phyloP scores from a whole-genome alignment of 179 eudicot genomes.

The Spergularia azorica region DNA sequence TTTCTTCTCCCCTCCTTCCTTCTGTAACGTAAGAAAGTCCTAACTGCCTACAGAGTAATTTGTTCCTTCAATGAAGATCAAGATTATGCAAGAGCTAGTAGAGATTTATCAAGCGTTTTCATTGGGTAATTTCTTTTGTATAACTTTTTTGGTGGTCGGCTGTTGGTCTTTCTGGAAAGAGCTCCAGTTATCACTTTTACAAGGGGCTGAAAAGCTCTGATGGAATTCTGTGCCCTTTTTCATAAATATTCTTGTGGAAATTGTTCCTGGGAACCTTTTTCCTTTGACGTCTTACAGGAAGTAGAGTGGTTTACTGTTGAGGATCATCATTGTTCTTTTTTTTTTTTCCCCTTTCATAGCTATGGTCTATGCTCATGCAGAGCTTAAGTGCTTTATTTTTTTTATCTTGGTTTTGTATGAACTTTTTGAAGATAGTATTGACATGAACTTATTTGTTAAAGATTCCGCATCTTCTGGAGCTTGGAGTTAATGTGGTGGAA shows the following conservation, averaged over 20 bases:
- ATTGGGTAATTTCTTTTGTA: not conserved
- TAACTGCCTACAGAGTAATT: not conserved
- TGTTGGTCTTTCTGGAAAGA: not conserved
- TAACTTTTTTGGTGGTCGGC: not conserved
- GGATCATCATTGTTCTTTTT: too few relatives aligned
- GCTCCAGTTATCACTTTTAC: not conserved
- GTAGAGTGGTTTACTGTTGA: too few relatives aligned
- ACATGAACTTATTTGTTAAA: constrained; percentile 32
- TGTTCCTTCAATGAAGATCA: too few relatives aligned
- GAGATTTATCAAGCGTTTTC: not conserved
- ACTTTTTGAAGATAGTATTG: not conserved
- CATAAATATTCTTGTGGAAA: not conserved
- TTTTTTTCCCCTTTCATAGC: too few relatives aligned
- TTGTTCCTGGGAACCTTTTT: too few relatives aligned
- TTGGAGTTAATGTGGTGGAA: constrained; percentile 96
- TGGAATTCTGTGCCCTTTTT: not conserved
- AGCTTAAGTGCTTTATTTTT: too few relatives aligned
- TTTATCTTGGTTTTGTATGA: not conserved
- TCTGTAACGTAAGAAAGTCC: not conserved
- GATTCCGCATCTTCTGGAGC: constrained; percentile 98
- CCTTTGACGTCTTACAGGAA: too few relatives aligned
- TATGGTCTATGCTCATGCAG: too few relatives aligned
- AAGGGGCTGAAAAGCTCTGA: not conserved
- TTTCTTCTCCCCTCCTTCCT: not conserved
- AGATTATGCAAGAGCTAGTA: too few relatives aligned